Percentiles rank a stretch among this genome's conserved stretches.
phyloP scores from a whole-genome alignment of 345 rosid species.

The Eucalyptus sp. region DNA sequence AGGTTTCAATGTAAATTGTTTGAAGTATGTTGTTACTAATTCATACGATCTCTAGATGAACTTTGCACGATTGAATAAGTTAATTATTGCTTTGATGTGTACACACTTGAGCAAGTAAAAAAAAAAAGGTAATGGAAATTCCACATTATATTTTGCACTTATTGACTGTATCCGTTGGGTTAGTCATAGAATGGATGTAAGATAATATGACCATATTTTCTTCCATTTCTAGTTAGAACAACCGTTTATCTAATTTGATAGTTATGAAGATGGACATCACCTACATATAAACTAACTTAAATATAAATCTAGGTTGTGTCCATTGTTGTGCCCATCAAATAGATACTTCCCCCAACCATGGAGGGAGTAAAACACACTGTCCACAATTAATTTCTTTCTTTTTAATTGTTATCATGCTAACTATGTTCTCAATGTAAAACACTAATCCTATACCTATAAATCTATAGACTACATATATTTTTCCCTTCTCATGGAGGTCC shows the following conservation, averaged over 20 bases:
- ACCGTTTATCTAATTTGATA: not conserved
- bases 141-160: not conserved
- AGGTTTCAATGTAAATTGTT: not conserved
- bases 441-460: not conserved
- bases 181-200: not conserved
- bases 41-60: not conserved
- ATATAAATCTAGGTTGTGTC: not conserved
- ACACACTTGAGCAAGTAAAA: not conserved
- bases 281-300: not conserved
- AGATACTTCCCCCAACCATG: not conserved
- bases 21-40: no score
- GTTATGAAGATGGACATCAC: not conserved
- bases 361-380: not conserved
- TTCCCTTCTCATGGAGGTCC: not conserved
- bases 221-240: not conserved
- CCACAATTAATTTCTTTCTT: not conserved
- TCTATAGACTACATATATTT: no score
- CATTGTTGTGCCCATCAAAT: not conserved
- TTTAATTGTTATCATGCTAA: not conserved
- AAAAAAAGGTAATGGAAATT: not conserved
- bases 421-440: not conserved
- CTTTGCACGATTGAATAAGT: not conserved
- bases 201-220: not conserved
- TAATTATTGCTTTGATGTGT: not conserved
- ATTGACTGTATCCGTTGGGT: rapidly evolving